Evolutionary conservation across 148 eudicot species (phyloP).

Genomic region (Chenopodium album): DNA sequence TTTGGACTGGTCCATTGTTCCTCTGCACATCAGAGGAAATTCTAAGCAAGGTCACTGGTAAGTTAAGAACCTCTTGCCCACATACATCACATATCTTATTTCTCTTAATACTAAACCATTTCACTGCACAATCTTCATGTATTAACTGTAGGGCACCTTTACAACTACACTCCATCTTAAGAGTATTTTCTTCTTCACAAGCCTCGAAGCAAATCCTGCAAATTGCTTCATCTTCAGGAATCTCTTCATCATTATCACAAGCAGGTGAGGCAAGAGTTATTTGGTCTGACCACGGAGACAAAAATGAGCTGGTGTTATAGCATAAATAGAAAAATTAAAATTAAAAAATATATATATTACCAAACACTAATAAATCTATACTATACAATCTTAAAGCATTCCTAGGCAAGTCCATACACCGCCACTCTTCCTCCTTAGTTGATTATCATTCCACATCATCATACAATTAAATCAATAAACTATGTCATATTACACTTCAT

Average conservation of each 20-base stretch:
- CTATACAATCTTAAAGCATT: neutral
- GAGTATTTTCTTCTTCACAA: slow-evolving; percentile 81
- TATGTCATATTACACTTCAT: too few relatives aligned
- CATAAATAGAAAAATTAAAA: neutral
- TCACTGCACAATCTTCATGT: slow-evolving; percentile 83
- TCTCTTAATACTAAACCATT: slow-evolving; percentile 80
- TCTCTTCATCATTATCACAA: slow-evolving; percentile 68
- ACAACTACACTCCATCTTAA: slow-evolving; percentile 97
- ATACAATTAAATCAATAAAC: too few relatives aligned
- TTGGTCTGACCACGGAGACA: slow-evolving; percentile 42
- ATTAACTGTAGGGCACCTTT: slow-evolving; percentile 88
- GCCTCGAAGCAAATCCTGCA: slow-evolving; percentile 87
- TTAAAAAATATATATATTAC: neutral
- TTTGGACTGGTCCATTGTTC: slow-evolving; percentile 35
- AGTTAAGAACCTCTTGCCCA: slow-evolving; percentile 74
- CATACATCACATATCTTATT: slow-evolving; percentile 83
- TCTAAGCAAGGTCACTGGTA: slow-evolving; percentile 89
- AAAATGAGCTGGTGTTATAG: neutral
- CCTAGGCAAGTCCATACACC: too few relatives aligned
- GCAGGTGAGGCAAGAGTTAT: slow-evolving; percentile 45
- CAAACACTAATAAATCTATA: neutral
- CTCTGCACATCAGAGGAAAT: slow-evolving; percentile 42
- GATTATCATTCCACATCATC: too few relatives aligned
- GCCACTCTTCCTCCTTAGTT: too few relatives aligned
- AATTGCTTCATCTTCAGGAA: slow-evolving; percentile 88